Percentiles rank a stretch among this genome's conserved stretches.
Evolutionary conservation across 1,284 basidiomycete species (phyloP).

Genomic region (Agaricales sp.): DNA sequence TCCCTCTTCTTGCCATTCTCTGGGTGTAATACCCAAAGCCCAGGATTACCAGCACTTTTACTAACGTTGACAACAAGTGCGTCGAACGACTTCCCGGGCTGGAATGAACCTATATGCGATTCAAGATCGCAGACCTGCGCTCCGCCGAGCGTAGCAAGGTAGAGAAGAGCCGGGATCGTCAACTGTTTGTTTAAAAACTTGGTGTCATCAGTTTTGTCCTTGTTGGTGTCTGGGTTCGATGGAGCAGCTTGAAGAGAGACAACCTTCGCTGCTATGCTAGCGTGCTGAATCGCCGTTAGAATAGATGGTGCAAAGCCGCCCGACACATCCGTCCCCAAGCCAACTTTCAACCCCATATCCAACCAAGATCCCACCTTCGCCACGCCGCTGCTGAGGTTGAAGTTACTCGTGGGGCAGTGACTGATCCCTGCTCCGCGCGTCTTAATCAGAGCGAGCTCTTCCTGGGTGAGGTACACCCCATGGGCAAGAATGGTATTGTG

Average conservation of each 20-base stretch:
- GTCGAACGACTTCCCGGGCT: constrained; percentile 82
- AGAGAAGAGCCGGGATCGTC: constrained; percentile 68
- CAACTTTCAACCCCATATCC: constrained; percentile 83
- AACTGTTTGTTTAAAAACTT: constrained; percentile 57
- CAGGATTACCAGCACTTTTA: constrained; percentile 44
- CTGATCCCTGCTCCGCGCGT: constrained; percentile 66
- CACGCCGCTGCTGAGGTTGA: constrained; percentile 80
- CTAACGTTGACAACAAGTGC: constrained; percentile 62
- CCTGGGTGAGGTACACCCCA: constrained; percentile 70
- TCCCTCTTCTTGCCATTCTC: constrained; percentile 12
- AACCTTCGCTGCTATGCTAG: constrained; percentile 77
- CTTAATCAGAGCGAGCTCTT: constrained; percentile 70
- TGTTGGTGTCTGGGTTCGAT: constrained; percentile 9
- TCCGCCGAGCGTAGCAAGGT: constrained; percentile 89
- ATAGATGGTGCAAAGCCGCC: constrained; percentile 87
- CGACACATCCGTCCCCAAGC: constrained; percentile 85
- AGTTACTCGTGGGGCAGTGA: constrained; percentile 92
- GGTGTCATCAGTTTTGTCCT: constrained; percentile 9
- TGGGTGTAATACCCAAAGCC: constrained; percentile 43
- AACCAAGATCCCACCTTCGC: constrained; percentile 73
- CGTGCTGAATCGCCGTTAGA: constrained; percentile 73
- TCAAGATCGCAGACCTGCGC: constrained; percentile 76
- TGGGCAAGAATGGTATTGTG: constrained; percentile 85
- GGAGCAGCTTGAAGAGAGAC: constrained; percentile 31
- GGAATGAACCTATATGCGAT: constrained; percentile 70